Evolutionary conservation across 2,329 filamentous ascomycete genomes (phyloP), one percentile per base, ranked within the genome.

Genomic region (Cytospora schulzeri): DNA sequence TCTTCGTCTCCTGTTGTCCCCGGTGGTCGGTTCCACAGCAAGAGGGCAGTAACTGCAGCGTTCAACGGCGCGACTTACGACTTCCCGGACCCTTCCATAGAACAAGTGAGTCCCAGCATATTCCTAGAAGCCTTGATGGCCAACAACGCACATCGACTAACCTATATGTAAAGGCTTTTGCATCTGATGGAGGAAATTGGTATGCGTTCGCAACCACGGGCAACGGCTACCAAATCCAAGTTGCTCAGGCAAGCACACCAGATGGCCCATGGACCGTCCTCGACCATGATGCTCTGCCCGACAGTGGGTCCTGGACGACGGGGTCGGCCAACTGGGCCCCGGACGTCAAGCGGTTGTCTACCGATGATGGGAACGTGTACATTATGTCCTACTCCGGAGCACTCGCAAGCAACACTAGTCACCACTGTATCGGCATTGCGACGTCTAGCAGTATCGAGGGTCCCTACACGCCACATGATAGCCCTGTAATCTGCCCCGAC

Each of bases 391-490:
- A 85, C 73, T 80, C 81, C 2, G 85, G 81, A 22, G 74, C 81
- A 68, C 75, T 78, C 48, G 78, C 76, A 15, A 72, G 71, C 26
- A 71, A 71, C 45, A 67, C 75, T 2, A 69, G 69, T 9, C 75
- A 77, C 56, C 86, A 89, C 73, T 89, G 87, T 74, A 76, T 90
- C 64, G 87, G 86, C 54, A 79, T 79, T 3, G 86, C 86, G 2
- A 77, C 81, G 5, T 79, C 85, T 0, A 68, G 76, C 38, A 73
- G 71, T 17, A 74, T 81, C 38, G 70, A 76, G 2, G 86, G 87
- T 0, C 86, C 86, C 0, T 89, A 85, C 69, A 73, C 71, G 17
- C 79, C 86, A 8, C 74, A 77, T 6, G 68, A 74, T 2, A 69
- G 74, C 12, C 82, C 85, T 0, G 76, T 87, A 28, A 80, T 81